Evolutionary conservation across 345 rosid species (phyloP), one percentile per base, ranked within the genome.

Genomic region (Luvunga scandens): DNA sequence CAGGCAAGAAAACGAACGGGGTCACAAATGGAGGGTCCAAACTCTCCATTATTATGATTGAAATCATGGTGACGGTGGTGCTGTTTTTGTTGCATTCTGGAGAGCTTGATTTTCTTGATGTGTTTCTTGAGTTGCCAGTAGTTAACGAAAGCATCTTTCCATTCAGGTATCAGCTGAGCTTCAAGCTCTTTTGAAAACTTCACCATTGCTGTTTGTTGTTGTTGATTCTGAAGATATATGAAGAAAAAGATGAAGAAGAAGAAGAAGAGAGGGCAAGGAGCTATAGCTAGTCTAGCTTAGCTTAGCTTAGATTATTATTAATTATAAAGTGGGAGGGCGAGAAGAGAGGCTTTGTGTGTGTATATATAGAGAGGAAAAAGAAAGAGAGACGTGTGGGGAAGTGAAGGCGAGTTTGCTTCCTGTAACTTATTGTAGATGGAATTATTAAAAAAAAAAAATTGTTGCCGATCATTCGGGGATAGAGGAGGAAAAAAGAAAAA

Each of bases 101-200:
- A 88, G 77, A 86, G 85, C 82, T 87, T 93, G 55, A 97, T 91
- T 78, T 91, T 94, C 77, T 93, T 97, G 4, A 97, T 70, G 27
- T 91, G 96, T 80, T 97, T 97, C 78, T 97, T 97, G 42, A 94
- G 94, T 63, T 89, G 88, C 90, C 97, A 84, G 77, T 97, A 97
- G 82, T 94, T 90, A 33, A 93, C 99, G 66, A 94, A 97, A 55
- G 97, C 98, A 19, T 91, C 98, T 73, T 92, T 97, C 99, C 99
- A 97, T 80, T 97, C 98, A 0, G 99, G 99, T 68, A 97, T 97
- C 0, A 97, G 88, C 75, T 97, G 99, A 81, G 99, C 99, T 70
- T 94, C 98, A 1, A 97, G 89, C 85, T 97, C 94, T 80, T 93
- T 97, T 0, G 99, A 97, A 86, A 97, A 97, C 87, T 97, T 97